Base-by-base conservation (phyloP, 306 rosid species). In the Corylus americana region DNA sequence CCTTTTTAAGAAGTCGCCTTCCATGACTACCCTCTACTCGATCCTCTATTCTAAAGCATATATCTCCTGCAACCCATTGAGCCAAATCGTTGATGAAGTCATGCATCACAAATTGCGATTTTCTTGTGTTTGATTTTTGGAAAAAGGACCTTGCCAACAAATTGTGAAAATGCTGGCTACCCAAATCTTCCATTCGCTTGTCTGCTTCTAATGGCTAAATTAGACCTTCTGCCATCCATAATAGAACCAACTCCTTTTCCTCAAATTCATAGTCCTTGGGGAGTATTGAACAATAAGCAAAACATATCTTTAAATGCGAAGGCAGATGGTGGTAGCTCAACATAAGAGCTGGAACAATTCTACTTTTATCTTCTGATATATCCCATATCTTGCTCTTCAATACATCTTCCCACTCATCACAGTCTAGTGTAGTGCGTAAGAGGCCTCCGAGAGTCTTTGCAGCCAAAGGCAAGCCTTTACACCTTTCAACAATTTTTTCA, bases 11-110 rank as follows among this genome's bases (percentile, higher is more conserved):
- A 22, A 22, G 22, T 22, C 22, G 0, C 22, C 22, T 22, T 22
- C 22, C 22, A 22, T 22, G 22, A 22, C 22, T 22, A 22, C 22
- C 22, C 22, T 0, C 22, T 22, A 22, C 22, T 22, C 22, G 22
- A 22, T 22, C 6, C 2, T 22, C 25, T 18, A 14, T 5, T 1
- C 5, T 0, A 1, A n/a, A 13, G 8, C 2, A 3, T 7, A 17
- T 20, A 0, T 27, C 11, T 4, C 49, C 51, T 5, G 14, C 49
- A 0, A 47, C 49, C 6, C 4, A 27, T 17, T 1, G 71, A 3
- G 71, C 76, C 1, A 70, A 11, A 78, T 78, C 75, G 8, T 78
- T 74, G 2, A 78, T 7, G 1, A 78, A 3, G n/a, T 78, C 81
- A 7, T 78, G 76, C 51, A 78, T 78, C 22, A 14, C 1, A 0